Base-by-base conservation (phyloP, 371 early-diverging fungal species). In the Encephalitozoon intestinalis region DNA sequence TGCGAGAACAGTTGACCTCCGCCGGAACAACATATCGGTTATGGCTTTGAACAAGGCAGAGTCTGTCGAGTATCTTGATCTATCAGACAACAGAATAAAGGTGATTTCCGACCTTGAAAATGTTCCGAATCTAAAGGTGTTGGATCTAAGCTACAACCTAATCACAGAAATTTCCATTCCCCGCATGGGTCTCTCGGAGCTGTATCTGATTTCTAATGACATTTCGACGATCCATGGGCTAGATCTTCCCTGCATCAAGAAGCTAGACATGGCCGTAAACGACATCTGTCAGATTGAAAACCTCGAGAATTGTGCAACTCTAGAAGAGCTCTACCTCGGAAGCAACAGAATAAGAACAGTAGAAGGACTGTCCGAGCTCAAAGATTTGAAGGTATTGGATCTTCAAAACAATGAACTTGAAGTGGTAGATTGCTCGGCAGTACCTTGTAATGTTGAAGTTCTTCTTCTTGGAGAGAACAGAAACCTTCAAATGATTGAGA, bases 181-280 rank as follows among this genome's bases (percentile, higher is more conserved):
- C 15, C 4, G 4, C 37, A 26, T 75, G 21, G 44, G 37, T 9
- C 31, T 80, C 40, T 43, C 63, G 37, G 83, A 83, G 49, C 34
- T 83, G 15, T 83, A 80, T 73, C 53, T 83, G 23, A 75, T 76
- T 25, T 49, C 73, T 2, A 83, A 83, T 63, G 81, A 83, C 63
- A 78, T 83, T 12, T 8, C 54, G 2, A 69, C 50, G 53, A 76
- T 79, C 25, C 63, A 63, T 9, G 23, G 34, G 11, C 12, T 69
- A 21, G 34, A 70, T 15, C 46, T 73, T 15, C 26, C 37, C 31
- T 34, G 66, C 28, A 37, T 81, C 37, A 67, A 26, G 67, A 83
- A 78, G 40, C 52, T 80, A 9, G 83, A 83, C 70, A 21, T 83
- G 31, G 83, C 81, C 9, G 65, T n/a, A 9, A 83, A 83, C 43